Conservation (phyloP, 495 filamentous ascomycete genomes). For the Annulohypoxylon bovei region DNA sequence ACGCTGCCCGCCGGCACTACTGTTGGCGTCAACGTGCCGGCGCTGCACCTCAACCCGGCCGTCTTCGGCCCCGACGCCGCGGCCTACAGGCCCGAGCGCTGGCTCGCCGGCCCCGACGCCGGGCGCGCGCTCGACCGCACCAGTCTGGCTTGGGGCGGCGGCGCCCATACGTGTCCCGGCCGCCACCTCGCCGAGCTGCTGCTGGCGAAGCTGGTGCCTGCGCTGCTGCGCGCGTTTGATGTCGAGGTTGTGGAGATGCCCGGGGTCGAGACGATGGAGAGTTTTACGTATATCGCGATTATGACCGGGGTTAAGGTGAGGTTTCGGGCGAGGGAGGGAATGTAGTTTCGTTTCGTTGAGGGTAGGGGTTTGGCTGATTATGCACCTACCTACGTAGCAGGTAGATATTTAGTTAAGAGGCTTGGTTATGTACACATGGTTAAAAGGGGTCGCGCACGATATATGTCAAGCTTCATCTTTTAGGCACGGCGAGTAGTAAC, state of each 20-base stretch:
- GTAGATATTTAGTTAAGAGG: too few relatives aligned
- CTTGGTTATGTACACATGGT: too few relatives aligned
- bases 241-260: conserved; percentile 45
- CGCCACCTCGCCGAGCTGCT: conserved; percentile 72
- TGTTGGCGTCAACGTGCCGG: conserved; percentile 69
- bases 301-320: conserved; percentile 49
- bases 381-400: too few relatives aligned
- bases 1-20: conserved; percentile 63
- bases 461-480: too few relatives aligned
- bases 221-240: conserved; percentile 69
- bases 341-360: too few relatives aligned
- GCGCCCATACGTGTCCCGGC: conserved; percentile 73
- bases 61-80: conserved; percentile 66
- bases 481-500: too few relatives aligned
- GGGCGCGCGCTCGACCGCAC: conserved; percentile 52
- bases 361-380: too few relatives aligned
- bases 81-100: conserved; percentile 64
- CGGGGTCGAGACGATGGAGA: conserved; percentile 39
- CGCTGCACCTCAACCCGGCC: conserved; percentile 63
- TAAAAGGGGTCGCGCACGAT: too few relatives aligned
- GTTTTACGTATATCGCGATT: conserved; percentile 52
- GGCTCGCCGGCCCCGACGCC: conserved; percentile 56
- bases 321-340: conserved; percentile 9
- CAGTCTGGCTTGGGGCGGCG: conserved; percentile 69
- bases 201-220: conserved; percentile 70